These are phyloP conservation scores for Crithidia mellificae DNA, from an alignment of 208 protist genomes.

Conservation along the genomic window DNA sequence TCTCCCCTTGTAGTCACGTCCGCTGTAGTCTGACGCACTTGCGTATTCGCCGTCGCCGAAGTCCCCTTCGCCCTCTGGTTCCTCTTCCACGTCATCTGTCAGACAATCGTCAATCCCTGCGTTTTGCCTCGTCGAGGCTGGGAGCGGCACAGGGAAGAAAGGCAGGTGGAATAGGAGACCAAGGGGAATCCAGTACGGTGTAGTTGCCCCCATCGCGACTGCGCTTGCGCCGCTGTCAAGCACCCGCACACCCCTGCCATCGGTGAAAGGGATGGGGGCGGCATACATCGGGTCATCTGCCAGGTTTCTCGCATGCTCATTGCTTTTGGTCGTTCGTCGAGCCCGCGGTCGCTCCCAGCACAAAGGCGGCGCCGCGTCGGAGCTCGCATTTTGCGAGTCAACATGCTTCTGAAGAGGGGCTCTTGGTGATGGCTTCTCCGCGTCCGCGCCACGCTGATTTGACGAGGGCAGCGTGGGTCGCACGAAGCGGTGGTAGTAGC, in stretches of 20 bases:
- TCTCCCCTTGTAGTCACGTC: too few relatives aligned
- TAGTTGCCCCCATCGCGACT: neutral
- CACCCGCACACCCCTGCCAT: too few relatives aligned
- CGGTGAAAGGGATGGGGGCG: neutral
- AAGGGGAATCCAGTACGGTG: constrained; percentile 26
- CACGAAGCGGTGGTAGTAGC: constrained; percentile 21
- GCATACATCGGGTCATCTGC: neutral
- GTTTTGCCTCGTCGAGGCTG: neutral
- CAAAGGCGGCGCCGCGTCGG: constrained; percentile 1
- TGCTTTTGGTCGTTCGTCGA: too few relatives aligned
- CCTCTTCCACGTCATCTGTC: neutral
- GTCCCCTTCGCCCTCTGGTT: neutral
- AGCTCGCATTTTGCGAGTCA: neutral
- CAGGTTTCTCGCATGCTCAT: neutral
- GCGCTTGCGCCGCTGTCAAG: neutral
- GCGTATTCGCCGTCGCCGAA: neutral
- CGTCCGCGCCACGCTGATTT: too few relatives aligned
- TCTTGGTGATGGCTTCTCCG: neutral
- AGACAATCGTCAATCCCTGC: too few relatives aligned
- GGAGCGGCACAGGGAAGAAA: constrained; percentile 36
- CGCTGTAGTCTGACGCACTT: neutral
- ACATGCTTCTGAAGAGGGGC: too few relatives aligned
- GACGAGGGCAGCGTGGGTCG: neutral
- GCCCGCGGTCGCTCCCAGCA: neutral
- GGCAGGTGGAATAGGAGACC: constrained; percentile 28